Conservation (phyloP, 2,329 filamentous ascomycete genomes). For the Magnaporthales sp. region DNA sequence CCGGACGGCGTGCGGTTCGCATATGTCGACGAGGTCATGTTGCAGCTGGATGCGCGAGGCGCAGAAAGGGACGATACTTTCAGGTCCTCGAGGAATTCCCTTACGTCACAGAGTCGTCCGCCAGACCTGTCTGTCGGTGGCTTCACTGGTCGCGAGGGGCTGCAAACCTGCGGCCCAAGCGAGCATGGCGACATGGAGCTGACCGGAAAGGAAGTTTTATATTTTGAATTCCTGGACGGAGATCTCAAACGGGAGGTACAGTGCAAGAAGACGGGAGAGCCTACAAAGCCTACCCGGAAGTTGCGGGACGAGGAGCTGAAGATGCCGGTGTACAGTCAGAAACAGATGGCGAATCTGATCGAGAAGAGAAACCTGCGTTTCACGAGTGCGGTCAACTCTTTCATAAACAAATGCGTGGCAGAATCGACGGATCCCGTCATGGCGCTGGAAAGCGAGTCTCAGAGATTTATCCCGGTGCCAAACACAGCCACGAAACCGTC, state of each 20-base stretch:
- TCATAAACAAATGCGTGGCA: slow-evolving; percentile 64
- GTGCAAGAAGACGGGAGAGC: slow-evolving; percentile 64
- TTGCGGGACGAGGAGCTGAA: slow-evolving; percentile 72
- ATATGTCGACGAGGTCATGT: slow-evolving; percentile 76
- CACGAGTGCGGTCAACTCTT: slow-evolving; percentile 63
- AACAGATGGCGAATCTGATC: slow-evolving; percentile 82
- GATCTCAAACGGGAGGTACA: slow-evolving; percentile 77
- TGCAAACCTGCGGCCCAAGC: slow-evolving; percentile 16
- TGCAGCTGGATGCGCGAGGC: slow-evolving; percentile 72
- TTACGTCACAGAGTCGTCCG: slow-evolving; percentile 38
- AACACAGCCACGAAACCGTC: slow-evolving; percentile 30
- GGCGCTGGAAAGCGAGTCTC: slow-evolving; percentile 48
- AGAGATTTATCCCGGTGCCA: slow-evolving; percentile 54
- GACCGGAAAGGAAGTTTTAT: slow-evolving; percentile 58
- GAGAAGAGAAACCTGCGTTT: slow-evolving; percentile 87
- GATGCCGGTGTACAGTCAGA: slow-evolving; percentile 88
- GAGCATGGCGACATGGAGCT: slow-evolving; percentile 16
- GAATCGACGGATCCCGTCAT: slow-evolving; percentile 54
- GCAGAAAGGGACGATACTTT: slow-evolving; percentile 57
- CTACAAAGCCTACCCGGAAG: slow-evolving; percentile 57
- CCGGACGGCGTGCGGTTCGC: slow-evolving; percentile 73
- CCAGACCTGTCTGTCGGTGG: slow-evolving; percentile 50
- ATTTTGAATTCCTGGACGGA: slow-evolving; percentile 89
- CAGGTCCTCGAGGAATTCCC: slow-evolving; percentile 44
- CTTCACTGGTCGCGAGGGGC: slow-evolving; percentile 37